Evolutionary conservation across 75 land plant genomes (phyloP).

Genomic region (Pinus tabuliformis): DNA sequence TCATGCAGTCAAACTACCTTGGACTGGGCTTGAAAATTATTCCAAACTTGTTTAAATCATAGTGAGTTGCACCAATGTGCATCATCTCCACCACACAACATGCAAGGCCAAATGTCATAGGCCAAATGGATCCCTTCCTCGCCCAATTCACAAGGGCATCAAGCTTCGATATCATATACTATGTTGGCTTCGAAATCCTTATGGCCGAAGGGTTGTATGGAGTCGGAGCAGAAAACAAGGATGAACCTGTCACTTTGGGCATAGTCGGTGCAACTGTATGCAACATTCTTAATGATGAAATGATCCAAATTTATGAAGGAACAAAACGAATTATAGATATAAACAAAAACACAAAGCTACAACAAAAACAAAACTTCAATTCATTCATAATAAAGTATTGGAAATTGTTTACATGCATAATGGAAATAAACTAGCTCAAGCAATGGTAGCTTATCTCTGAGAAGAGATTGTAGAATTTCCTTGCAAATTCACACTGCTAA

Average conservation of each 20-base stretch:
- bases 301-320: no score
- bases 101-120: constrained; percentile 98
- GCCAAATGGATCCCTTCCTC: constrained; percentile 95
- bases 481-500: no score
- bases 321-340: no score
- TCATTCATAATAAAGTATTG: no score
- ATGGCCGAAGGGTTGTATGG: constrained; percentile 21
- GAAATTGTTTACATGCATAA: no score
- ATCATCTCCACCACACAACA: constrained; percentile 99
- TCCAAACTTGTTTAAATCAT: constrained; percentile 91
- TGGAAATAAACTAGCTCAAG: no score
- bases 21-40: constrained; percentile 96
- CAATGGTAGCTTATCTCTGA: no score
- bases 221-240: constrained; percentile 22
- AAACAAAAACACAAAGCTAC: no score
- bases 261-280: constrained; percentile 28
- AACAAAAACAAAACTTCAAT: no score
- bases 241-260: constrained; percentile 7
- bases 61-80: constrained; percentile 94
- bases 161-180: constrained; percentile 90
- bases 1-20: constrained; percentile 94
- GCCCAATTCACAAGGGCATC: constrained; percentile 94
- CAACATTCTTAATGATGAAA: constrained; percentile 6
- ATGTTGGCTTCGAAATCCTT: constrained; percentile 57
- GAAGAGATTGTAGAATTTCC: no score